Evolutionary conservation across 176 grass and related monocot species (phyloP), one percentile per base, ranked within the genome.

Genomic region (Eremochloa ophiuroides): DNA sequence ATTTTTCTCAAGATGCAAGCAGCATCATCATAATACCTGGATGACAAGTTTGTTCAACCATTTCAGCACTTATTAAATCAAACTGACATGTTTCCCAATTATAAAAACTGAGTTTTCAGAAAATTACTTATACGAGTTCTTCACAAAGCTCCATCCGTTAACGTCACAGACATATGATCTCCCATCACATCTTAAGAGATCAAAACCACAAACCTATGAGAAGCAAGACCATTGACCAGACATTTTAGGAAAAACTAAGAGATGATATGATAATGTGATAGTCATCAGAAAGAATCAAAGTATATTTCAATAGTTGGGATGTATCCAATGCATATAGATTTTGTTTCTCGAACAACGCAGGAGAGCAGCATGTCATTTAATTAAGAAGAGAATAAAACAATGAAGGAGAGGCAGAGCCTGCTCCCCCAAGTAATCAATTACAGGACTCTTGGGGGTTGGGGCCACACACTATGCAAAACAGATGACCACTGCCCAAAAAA

Each of bases 141-240:
- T 95, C 51, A 98, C 96, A 82, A 98, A 98, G 87, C 96, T 98
- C 96, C 96, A 98, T 68, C 96, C 96, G 55, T 98, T 98, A 61
- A 98, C 96, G 70, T 98, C 96, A 91, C 96, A 98, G 28, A 98
- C 96, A 86, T 98, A 98, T 1, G 96, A 95, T 89, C 91, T 82
- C 74, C 96, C 88, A 62, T 98, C 93, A n/a, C 87, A 99, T 43
- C 96, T 91, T 86, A 99, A 84, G 72, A 99, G 90, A 95, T 95
- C 93, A 84, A 99, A 99, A 71, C 96, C 96, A 85, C 96, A 99
- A 50, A 99, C 96, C 96, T 99, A 81, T 64, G 38, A 80, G 86
- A 37, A 81, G 74, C 44, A 66, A 83, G 25, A 60, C 13, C 34
- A 71, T 16, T 35, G 10, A 33, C 83, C 43, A 83, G 43, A 42